Base-by-base conservation (phyloP, 805 yeast species). In the Starmerella bombi region DNA sequence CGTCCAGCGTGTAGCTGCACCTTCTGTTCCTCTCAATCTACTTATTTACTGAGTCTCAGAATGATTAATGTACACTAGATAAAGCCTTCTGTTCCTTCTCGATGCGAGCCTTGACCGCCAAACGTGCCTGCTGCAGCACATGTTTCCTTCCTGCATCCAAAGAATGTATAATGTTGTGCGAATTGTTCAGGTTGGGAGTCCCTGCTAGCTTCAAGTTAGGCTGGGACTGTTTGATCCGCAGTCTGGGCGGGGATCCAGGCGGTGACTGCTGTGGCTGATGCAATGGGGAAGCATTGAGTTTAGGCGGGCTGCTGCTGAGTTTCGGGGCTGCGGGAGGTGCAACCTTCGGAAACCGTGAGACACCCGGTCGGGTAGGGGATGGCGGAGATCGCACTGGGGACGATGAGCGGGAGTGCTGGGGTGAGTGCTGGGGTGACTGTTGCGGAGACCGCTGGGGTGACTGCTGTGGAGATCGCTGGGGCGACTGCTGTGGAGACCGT, bases 201-300 rank as follows among this genome's bases (percentile, higher is more conserved):
- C 48, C 42, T 23, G 37, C 15, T 14, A 47, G 36, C 15, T 41
- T 32, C 25, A 54, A 44, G 19, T 54, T 37, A 14, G 56, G 44
- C 17, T 17, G 55, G 4, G 41, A 31, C 8, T 15, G 15, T 14
- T 31, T 27, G 34, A 14, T 16, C 15, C 23, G 23, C 6, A 36
- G 25, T 15, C 39, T 25, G 10, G 40, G 34, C 12, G 53, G 28
- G n/a, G 50, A 37, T 14, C 59, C 51, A 5, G 51, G 49, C 3
- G 60, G 53, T 2, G 62, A 50, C 3, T 54, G 40, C 20, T 43
- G 44, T 10, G 52, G 56, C 23, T 44, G 44, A 18, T 50, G 41
- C 6, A 52, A 44, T 12, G 55, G 46, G 2, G 57, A 48, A 18
- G 52, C 33, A n/a, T 22, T 37, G 25, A 25, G 37, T 37, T 25